phyloP scores from a whole-genome alignment of 305 asterid species.

The Ajuga reptans region DNA sequence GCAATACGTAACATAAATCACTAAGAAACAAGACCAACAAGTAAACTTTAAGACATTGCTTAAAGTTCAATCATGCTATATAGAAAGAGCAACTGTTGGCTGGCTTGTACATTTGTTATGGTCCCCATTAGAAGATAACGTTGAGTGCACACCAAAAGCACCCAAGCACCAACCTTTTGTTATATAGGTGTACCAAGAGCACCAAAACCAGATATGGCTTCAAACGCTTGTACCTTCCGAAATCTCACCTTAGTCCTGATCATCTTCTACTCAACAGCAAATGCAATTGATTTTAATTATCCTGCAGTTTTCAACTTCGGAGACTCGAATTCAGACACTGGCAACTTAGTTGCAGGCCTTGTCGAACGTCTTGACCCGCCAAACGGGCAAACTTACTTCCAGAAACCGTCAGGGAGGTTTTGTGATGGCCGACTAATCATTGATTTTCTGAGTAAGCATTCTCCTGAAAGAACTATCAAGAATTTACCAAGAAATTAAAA shows the following conservation, averaged over 20 bases:
- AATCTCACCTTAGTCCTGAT: constrained; percentile 17
- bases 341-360: constrained; percentile 62
- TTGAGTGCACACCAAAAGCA: constrained; percentile 16
- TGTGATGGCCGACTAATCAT: constrained; percentile 72
- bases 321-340: constrained; percentile 93
- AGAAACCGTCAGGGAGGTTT: constrained; percentile 80
- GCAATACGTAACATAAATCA: neutral
- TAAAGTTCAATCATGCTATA: neutral
- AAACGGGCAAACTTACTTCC: constrained; percentile 68
- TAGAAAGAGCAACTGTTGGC: constrained; percentile 8
- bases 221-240: constrained; percentile 23
- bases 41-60: constrained; percentile 10
- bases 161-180: constrained; percentile 3
- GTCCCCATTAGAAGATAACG: constrained; percentile 1
- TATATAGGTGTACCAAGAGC: constrained; percentile 15
- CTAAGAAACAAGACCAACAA: neutral
- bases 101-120: constrained; percentile 12
- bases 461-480: neutral
- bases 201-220: constrained; percentile 25
- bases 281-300: constrained; percentile 60
- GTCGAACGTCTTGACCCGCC: constrained; percentile 61
- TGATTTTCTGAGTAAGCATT: constrained; percentile 55
- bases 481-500: neutral
- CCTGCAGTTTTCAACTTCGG: constrained; percentile 97
- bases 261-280: constrained; percentile 26